Evolutionary conservation across 176 grass and related monocot genomes (phyloP), one percentile per base, ranked within the genome.

Genomic region (Luzula sylvatica): DNA sequence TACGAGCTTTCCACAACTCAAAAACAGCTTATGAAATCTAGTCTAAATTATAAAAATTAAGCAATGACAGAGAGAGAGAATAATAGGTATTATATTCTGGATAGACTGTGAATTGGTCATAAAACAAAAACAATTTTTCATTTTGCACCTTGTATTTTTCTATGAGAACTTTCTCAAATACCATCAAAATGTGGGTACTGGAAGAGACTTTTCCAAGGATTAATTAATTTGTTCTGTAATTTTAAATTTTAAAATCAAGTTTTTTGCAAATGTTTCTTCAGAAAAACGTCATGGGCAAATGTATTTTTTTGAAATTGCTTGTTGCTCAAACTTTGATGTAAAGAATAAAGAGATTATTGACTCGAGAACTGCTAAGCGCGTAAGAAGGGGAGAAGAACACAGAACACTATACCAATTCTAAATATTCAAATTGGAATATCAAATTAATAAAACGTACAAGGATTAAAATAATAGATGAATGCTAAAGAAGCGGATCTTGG

Each of bases 401-500:
- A 49, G 57, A 15, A 56, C 20, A 13, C 3, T 38, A 30, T 35
- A 35, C 30, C 5, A 35, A 35, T 9, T 35, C 9, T 35, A 35
- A 35, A 35, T 35, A 35, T 35, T 35, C 30, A 8, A 8, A 41
- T 47, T 44, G 12, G 23, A 60, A 49, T 19, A 35, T 20, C 11
- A 17, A 46, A 56, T 70, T 41, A 46, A 17, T 49, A 28, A 17
- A 55, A 15, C 51, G 5, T 3, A 28, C 5, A 12, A 47, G 29
- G 25, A 59, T 59, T 44, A 7, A 23, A 42, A 47, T 28, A 13
- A 18, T 29, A 68, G 23, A 68, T 62, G 40, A 53, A 40, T 24
- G 26, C 13, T 44, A 23, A 55, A 68, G 30, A 68, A 68, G 18
- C 32, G 32, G 50, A 55, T 68, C 65, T 55, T 42, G 39, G 35